Conservation (phyloP, 768 basidiomycete genomes). For the Rhizopogon roseolus region DNA sequence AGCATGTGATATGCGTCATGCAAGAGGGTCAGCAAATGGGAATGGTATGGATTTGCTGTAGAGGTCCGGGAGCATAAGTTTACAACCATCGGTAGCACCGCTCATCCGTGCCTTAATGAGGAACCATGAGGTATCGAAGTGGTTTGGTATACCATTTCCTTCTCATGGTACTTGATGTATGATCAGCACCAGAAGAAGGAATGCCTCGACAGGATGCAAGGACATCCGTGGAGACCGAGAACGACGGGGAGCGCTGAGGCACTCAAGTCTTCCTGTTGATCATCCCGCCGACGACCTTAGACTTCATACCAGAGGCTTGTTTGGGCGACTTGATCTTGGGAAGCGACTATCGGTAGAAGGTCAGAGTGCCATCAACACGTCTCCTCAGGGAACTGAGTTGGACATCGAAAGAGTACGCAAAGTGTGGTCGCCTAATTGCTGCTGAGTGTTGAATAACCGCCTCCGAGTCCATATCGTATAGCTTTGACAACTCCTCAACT, state of each 20-base stretch:
- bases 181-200: conserved; percentile 21
- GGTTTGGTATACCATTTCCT: not conserved
- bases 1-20: conserved; percentile 66
- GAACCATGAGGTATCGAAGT: not conserved
- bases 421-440: conserved; percentile 30
- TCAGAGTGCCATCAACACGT: conserved; percentile 66
- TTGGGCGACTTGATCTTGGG: conserved; percentile 34
- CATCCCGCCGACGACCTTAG: conserved; percentile 42
- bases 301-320: conserved; percentile 34
- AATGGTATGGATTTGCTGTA: conserved; percentile 33
- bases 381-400: conserved; percentile 54
- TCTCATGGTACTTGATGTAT: conserved; percentile 5
- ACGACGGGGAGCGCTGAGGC: conserved; percentile 41
- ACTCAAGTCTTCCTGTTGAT: conserved; percentile 40
- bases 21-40: conserved; percentile 68
- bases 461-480: conserved; percentile 56
- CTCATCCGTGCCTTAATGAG: not conserved
- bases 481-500: conserved; percentile 67
- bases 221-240: conserved; percentile 64
- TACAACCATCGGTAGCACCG: conserved; percentile 1
- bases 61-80: not conserved
- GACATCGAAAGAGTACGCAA: conserved; percentile 16
- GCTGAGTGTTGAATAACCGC: conserved; percentile 45
- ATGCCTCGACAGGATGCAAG: conserved; percentile 45
- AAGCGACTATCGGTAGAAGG: conserved; percentile 39